Base-by-base conservation (phyloP, 2,329 filamentous ascomycete species). In the Esteya vermicola region DNA sequence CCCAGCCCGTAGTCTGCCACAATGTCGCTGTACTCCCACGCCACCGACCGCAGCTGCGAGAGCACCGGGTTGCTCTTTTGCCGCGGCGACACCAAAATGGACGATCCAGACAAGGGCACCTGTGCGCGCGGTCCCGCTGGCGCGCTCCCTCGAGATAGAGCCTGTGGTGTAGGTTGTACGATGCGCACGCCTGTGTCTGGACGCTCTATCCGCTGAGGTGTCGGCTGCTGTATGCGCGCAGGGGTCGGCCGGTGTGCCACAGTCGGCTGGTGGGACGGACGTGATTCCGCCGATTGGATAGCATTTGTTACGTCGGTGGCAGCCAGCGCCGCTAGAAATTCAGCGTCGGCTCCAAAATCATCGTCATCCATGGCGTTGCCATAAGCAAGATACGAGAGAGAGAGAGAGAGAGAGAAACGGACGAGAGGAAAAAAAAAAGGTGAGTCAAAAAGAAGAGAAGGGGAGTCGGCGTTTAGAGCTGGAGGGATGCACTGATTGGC, bases 11-110 rank as follows among this genome's bases (percentile, higher is more conserved):
- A 98, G 61, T 98, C 91, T 25, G 89, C 85, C 2, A 82, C 80
- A n/a, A 94, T 94, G 53, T 96, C 89, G 45, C 85, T 88, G 59
- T 94, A 96, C 60, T 98, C 91, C 91, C 91, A 98, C 1, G 86
- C 75, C 43, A 93, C 69, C 1, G 81, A 78, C 44, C 81, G 79
- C 51, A 98, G 74, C 58, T 80, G 76, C 40, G 84, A 81, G 23
- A 98, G 65, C 37, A 96, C 82, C 0, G 91, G 91, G 52, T 98
- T 98, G 45, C 89, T 91, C 59, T 93, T 93, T 58, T 98, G 88
- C 31, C 88, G 78, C 14, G 85, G 81, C 27, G 88, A 95, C 23
- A 96, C 88, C 18, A 93, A 70, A 48, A 96, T 93, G 6, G 81
- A 76, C 14, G 83, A 85, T 4, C 81, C 80, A 2, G 75, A 60